Evolutionary conservation across 257 asterid genomes (phyloP).

Genomic region (Datura wrightii): DNA sequence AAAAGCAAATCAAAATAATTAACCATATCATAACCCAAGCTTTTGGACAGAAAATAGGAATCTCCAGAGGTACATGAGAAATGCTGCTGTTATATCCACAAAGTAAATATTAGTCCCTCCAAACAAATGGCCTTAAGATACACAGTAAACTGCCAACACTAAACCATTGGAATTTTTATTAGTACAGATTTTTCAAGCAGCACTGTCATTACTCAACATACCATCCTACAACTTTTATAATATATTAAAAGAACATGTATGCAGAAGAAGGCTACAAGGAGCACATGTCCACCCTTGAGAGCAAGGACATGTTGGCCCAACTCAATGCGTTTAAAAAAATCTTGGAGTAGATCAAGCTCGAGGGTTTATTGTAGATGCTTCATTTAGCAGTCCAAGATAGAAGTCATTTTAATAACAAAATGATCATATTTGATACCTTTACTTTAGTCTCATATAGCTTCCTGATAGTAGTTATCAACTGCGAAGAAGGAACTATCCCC

Average conservation of each 20-base stretch:
- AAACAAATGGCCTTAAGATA: background rate
- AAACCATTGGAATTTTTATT: constrained; percentile 1
- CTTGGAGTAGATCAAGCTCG: background rate
- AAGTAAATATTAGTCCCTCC: background rate
- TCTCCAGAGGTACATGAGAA: constrained; percentile 24
- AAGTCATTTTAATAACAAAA: constrained; percentile 13
- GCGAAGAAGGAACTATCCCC: constrained; percentile 83
- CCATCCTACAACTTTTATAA: background rate
- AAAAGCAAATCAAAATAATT: constrained; percentile 28
- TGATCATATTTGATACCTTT: constrained; percentile 57
- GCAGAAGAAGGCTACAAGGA: background rate
- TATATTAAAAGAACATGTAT: background rate
- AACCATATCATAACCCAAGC: constrained; percentile 5
- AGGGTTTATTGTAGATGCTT: background rate
- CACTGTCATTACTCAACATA: background rate
- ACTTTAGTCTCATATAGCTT: constrained; percentile 74
- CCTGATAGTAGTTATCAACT: constrained; percentile 64
- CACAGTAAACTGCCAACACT: background rate
- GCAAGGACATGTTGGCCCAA: constrained; percentile 10
- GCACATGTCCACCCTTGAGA: background rate
- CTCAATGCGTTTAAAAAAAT: background rate
- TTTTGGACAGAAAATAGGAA: constrained; percentile 22
- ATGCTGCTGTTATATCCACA: constrained; percentile 14
- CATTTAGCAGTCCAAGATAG: constrained; percentile 14
- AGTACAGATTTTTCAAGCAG: constrained; percentile 19